phyloP scores from a whole-genome alignment of 345 rosid species.

The Physaria fendleri region DNA sequence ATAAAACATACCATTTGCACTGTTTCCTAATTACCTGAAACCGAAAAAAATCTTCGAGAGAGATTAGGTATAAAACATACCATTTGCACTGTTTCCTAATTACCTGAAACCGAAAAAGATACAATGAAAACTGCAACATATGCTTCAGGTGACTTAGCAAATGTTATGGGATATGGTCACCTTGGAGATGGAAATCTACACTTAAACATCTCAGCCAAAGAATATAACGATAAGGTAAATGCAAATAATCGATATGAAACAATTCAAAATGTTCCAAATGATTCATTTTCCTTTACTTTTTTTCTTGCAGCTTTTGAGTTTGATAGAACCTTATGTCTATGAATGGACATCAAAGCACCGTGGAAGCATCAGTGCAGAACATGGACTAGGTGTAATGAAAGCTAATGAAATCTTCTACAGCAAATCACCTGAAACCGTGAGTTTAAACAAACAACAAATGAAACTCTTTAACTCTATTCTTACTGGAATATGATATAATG shows the following conservation, averaged over 20 bases:
- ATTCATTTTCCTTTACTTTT: neutral
- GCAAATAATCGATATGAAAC: neutral
- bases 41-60: no score
- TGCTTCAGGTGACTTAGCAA: slow-evolving; percentile 56
- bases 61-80: no score
- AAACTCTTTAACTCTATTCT: no score
- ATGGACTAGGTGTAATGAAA: slow-evolving; percentile 94
- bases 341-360: slow-evolving; percentile 89
- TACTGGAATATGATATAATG: no score
- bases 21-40: neutral
- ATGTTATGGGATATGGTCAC: slow-evolving; percentile 86
- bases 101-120: no score
- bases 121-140: neutral
- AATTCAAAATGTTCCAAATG: slow-evolving; percentile 2
- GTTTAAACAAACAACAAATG: slow-evolving; percentile 21
- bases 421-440: slow-evolving; percentile 69
- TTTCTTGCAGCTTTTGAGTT: slow-evolving; percentile 56
- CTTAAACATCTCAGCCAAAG: slow-evolving; percentile 69
- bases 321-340: slow-evolving; percentile 82
- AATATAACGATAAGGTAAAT: slow-evolving; percentile 58
- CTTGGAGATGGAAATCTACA: slow-evolving; percentile 95
- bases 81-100: no score
- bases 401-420: slow-evolving; percentile 76
- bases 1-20: slow-evolving; percentile 7
- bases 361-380: slow-evolving; percentile 97